A percentile compares a stretch with the other conserved stretches of the same genome.
Conservation (phyloP, 2,329 filamentous ascomycete species). For the Mycosphaerelloides madeirae region DNA sequence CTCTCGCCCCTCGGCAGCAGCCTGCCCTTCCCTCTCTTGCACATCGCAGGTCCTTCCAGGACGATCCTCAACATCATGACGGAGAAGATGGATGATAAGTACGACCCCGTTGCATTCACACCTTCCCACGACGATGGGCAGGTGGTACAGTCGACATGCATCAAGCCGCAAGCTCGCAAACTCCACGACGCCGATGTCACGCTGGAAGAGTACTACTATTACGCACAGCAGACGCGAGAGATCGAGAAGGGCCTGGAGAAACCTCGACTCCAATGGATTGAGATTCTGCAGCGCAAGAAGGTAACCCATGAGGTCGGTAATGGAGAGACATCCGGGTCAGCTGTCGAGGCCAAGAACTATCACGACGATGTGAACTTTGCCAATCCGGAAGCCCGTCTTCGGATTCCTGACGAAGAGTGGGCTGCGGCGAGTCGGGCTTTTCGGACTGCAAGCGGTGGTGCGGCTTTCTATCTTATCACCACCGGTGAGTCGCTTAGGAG, state of each 20-base stretch:
- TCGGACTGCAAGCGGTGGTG: conserved; percentile 33
- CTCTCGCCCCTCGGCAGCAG: background rate
- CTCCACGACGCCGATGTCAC: conserved; percentile 24
- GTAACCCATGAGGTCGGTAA: conserved; percentile 4
- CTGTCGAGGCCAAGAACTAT: conserved; percentile 5
- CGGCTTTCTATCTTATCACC: conserved; percentile 37
- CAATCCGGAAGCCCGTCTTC: conserved; percentile 10
- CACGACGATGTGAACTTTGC: conserved; percentile 14
- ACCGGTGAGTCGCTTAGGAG: background rate
- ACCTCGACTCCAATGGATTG: conserved; percentile 16
- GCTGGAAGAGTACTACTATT: conserved; percentile 27
- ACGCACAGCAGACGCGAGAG: conserved; percentile 21
- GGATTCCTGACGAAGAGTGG: conserved; percentile 33
- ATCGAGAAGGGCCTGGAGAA: conserved; percentile 13
- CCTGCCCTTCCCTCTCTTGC: background rate
- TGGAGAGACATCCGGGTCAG: background rate
- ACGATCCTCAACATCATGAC: background rate
- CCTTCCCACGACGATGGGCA: background rate
- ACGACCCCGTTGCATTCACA: background rate
- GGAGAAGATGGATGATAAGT: background rate
- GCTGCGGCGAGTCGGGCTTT: conserved; percentile 32
- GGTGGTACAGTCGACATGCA: conserved; percentile 10
- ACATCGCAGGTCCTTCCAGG: background rate
- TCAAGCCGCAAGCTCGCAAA: conserved; percentile 28
- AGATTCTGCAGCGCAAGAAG: conserved; percentile 18